Base-by-base conservation (phyloP, 2,329 filamentous ascomycete genomes). In the Sarocladium strictum region DNA sequence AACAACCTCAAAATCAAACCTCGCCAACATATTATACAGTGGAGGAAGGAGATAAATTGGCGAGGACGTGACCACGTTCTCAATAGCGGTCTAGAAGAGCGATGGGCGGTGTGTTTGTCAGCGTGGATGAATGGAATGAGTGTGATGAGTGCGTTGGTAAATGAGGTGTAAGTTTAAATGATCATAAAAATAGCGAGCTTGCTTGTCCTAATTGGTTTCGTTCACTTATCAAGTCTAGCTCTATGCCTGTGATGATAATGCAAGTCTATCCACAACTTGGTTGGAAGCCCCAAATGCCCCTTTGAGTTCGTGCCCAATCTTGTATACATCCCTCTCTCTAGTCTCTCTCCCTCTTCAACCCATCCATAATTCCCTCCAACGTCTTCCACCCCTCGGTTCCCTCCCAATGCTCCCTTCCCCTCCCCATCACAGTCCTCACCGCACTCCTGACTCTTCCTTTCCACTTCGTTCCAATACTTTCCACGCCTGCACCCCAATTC, bases 381-480 rank as follows among this genome's bases (percentile, higher is more conserved):
- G 71, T 76, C 47, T 75, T 76, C 86, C 85, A 94, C 26, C 81
- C 87, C 38, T 78, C 73, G 27, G 77, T 88, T 11, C 81, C 90
- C 70, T 96, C 91, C 90, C 92, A 97, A 12, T 70, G 79, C 63
- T 90, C 87, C 72, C 83, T 92, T 0, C 82, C 92, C 65, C 88
- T 87, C 0, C 90, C 87, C 77, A 95, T 79, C 6, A 97, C 86
- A 53, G 89, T 90, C 54, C 91, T 78, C 2, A 96, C 78, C 11
- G 92, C 92, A 67, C 84, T 95, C 62, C 90, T 79, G 0, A 90
- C 89, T 79, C 96, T 97, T 59, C 89, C 89, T 68, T 83, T 88
- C 94, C 94, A 99, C 63, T 85, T 86, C 56, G 79, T 80, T 2
- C 89, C 90, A 2, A 97, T 84, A 27, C 83, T 65, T 58, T 85